phyloP scores from a whole-genome alignment of 2,329 filamentous ascomycete genomes.

The Colletotrichum sp. region DNA sequence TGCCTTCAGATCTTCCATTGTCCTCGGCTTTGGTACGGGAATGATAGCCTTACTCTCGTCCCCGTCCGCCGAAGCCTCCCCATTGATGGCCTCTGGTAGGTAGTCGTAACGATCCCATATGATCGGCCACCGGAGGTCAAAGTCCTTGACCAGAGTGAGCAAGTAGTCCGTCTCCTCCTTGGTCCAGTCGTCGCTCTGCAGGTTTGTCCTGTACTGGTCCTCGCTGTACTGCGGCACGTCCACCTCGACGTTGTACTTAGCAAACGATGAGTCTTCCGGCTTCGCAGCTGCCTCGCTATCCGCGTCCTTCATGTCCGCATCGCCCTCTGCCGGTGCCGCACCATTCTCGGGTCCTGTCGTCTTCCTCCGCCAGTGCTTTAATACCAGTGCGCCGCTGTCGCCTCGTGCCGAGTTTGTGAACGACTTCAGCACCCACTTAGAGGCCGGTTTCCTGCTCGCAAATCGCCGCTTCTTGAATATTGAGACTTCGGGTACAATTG shows the following conservation, averaged over 20 bases:
- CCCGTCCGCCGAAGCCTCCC: slow-evolving; percentile 49
- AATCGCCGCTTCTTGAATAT: slow-evolving; percentile 65
- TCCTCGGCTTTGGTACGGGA: slow-evolving; percentile 60
- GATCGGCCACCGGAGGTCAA: slow-evolving; percentile 87
- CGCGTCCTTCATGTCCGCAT: slow-evolving; percentile 35
- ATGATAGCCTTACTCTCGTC: slow-evolving; percentile 60
- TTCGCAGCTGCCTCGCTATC: slow-evolving; percentile 35
- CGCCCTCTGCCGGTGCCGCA: slow-evolving; percentile 23
- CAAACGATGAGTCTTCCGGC: slow-evolving; percentile 69
- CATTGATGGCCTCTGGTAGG: slow-evolving; percentile 49
- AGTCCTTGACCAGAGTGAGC: slow-evolving; percentile 75
- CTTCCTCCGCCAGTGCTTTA: slow-evolving; percentile 83
- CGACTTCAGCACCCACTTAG: slow-evolving; percentile 69
- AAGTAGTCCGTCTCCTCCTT: slow-evolving; percentile 95
- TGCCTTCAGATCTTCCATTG: slow-evolving; percentile 89
- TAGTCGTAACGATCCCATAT: slow-evolving; percentile 95
- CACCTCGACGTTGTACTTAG: slow-evolving; percentile 87
- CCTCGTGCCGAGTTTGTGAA: slow-evolving; percentile 80
- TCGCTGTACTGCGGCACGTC: slow-evolving; percentile 83
- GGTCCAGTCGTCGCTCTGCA: slow-evolving; percentile 82
- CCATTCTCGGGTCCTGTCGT: slow-evolving; percentile 46
- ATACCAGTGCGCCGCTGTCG: slow-evolving; percentile 66
- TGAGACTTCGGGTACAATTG: slow-evolving; percentile 66
- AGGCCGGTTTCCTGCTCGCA: slow-evolving; percentile 58
- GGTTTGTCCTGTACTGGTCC: slow-evolving; percentile 79